phyloP scores from a whole-genome alignment of 1,284 basidiomycete species.

The Phellinidium pouzarii region DNA sequence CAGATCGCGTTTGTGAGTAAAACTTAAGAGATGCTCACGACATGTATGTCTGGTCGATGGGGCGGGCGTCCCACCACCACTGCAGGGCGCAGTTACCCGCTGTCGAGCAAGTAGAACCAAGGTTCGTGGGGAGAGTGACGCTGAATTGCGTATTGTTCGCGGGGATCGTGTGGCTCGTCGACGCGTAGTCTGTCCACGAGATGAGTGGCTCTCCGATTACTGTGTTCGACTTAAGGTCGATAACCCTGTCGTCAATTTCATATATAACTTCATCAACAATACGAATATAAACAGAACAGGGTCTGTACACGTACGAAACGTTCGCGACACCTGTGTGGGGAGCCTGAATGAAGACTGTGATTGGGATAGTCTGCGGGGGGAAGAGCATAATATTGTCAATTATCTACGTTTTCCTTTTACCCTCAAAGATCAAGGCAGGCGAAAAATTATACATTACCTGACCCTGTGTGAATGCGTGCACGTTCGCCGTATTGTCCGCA shows the following conservation, averaged over 20 bases:
- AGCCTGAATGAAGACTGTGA: not conserved
- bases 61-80: constrained; percentile 1
- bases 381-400: not conserved
- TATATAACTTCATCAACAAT: too few species aligned
- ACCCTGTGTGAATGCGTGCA: not conserved
- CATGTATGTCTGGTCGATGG: not conserved
- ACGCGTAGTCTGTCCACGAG: not conserved
- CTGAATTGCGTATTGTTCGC: not conserved
- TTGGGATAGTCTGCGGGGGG: not conserved
- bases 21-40: not conserved
- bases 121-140: not conserved
- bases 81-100: not conserved
- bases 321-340: not conserved
- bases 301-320: not conserved
- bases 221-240: not conserved
- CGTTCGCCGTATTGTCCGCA: not conserved
- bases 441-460: not conserved
- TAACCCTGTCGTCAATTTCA: not conserved
- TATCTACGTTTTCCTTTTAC: too few species aligned
- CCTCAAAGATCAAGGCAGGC: not conserved
- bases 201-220: not conserved
- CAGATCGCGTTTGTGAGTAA: too few species aligned
- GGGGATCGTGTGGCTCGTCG: not conserved
- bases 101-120: not conserved
- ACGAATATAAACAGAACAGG: too few species aligned